Percentiles rank a stretch among this genome's conserved stretches.
These are phyloP conservation scores for Saccharum hybrid DNA, from an alignment of 202 grass and related monocot species.

Conservation along the genomic window DNA sequence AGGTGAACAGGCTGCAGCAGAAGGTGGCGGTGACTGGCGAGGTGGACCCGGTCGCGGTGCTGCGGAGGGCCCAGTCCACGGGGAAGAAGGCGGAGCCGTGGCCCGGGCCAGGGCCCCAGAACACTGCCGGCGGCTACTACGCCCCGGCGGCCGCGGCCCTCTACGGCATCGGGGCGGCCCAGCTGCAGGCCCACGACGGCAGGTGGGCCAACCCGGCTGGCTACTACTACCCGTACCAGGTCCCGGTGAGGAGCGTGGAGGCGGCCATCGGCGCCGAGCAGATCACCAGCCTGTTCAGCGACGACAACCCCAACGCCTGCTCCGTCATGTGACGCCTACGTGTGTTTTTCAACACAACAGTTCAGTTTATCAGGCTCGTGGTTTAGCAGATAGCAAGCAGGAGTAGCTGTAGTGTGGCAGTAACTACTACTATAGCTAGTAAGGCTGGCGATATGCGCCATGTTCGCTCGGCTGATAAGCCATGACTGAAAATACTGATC, in stretches of 20 bases:
- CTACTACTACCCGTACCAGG: neutral
- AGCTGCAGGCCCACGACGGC: slow-evolving; percentile 50
- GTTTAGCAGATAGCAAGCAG: slow-evolving; percentile 15
- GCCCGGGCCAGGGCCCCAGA: slow-evolving; percentile 52
- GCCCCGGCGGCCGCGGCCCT: slow-evolving; percentile 41
- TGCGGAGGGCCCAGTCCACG: slow-evolving; percentile 62
- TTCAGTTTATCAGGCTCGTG: neutral
- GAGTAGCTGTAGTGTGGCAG: neutral
- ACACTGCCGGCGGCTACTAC: slow-evolving; percentile 34
- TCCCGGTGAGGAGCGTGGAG: slow-evolving; percentile 34
- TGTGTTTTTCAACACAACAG: neutral
- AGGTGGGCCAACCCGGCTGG: slow-evolving; percentile 35
- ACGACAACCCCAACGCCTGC: slow-evolving; percentile 90
- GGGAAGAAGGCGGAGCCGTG: slow-evolving; percentile 76
- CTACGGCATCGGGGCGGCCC: slow-evolving; percentile 39
- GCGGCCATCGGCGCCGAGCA: slow-evolving; percentile 45
- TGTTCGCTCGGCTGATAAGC: too few species aligned
- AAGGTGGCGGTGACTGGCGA: slow-evolving; percentile 71
- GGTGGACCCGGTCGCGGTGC: slow-evolving; percentile 60
- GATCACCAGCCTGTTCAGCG: slow-evolving; percentile 67
- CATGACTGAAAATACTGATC: too few species aligned
- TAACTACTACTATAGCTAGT: too few species aligned
- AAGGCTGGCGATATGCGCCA: too few species aligned
- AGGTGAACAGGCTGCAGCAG: slow-evolving; percentile 63
- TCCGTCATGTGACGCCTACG: slow-evolving; percentile 59